Percentiles rank a stretch among this genome's conserved stretches.
Conservation (phyloP, 2,329 filamentous ascomycete genomes). For the Tolypocladium endophyticum region DNA sequence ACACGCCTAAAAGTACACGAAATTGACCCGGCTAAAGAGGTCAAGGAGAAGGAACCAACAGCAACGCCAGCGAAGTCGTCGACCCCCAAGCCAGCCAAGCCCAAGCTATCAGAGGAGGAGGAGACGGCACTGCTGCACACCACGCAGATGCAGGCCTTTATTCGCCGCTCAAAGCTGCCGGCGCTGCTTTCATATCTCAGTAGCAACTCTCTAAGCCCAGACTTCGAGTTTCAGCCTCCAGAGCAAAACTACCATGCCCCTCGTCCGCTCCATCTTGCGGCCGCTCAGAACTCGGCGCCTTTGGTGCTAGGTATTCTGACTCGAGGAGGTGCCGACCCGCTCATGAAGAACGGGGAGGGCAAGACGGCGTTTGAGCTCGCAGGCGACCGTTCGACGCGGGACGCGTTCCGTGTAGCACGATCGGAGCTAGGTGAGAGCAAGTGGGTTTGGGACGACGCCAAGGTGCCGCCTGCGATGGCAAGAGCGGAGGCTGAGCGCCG, state of each 20-base stretch:
- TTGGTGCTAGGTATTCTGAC: constrained; percentile 68
- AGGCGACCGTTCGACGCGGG: constrained; percentile 74
- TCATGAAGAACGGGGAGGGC: constrained; percentile 59
- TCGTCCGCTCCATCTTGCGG: constrained; percentile 76
- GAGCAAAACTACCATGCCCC: constrained; percentile 70
- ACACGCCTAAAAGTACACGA: constrained; percentile 80
- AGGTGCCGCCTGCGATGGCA: constrained; percentile 61
- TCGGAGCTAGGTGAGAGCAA: constrained; percentile 65
- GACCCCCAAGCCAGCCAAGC: constrained; percentile 41
- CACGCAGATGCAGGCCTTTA: constrained; percentile 75
- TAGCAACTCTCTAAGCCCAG: constrained; percentile 58
- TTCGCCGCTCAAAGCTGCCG: constrained; percentile 82
- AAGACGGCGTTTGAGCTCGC: constrained; percentile 80
- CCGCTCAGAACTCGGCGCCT: constrained; percentile 66
- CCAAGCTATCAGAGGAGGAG: constrained; percentile 70
- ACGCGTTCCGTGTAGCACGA: constrained; percentile 84
- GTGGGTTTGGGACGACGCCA: constrained; percentile 71
- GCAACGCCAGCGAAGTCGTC: constrained; percentile 22
- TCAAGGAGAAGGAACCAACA: constrained; percentile 29
- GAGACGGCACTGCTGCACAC: constrained; percentile 77
- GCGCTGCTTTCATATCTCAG: constrained; percentile 76
- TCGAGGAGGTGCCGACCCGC: constrained; percentile 67
- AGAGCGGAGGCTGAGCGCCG: constrained; percentile 62
- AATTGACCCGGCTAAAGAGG: constrained; percentile 55
- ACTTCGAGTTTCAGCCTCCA: constrained; percentile 65